A percentile compares a stretch with the other conserved stretches of the same genome.
Conservation (phyloP, 78 protist species). For the Fonticula alba region DNA sequence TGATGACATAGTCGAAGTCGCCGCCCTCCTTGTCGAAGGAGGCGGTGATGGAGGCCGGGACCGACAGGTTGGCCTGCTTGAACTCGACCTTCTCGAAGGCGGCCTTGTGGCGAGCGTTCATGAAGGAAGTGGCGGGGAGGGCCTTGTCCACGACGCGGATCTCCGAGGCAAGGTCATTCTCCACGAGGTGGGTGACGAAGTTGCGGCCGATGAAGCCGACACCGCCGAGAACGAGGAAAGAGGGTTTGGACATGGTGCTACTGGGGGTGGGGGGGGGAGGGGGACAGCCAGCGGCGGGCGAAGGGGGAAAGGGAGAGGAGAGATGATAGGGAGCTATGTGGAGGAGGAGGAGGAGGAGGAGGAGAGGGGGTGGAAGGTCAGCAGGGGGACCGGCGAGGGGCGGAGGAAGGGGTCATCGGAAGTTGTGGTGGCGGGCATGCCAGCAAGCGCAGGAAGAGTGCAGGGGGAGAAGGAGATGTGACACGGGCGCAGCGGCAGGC, state of each 20-base stretch:
- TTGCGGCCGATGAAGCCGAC: conserved; percentile 80
- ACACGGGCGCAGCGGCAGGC: too few relatives aligned
- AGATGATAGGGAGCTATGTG: too few relatives aligned
- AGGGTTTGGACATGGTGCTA: conserved; percentile 17
- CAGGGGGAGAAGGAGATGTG: too few relatives aligned
- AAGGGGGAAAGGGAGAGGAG: too few relatives aligned
- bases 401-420: too few relatives aligned
- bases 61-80: conserved; percentile 54
- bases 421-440: too few relatives aligned
- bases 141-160: conserved; percentile 76
- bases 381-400: too few relatives aligned
- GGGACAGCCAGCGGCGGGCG: neutral
- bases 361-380: too few relatives aligned
- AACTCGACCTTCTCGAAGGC: conserved; percentile 48
- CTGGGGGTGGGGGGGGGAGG: neutral
- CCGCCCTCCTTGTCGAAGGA: conserved; percentile 26
- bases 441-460: too few relatives aligned
- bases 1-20: conserved; percentile 51
- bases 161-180: conserved; percentile 23
- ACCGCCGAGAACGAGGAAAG: conserved; percentile 74
- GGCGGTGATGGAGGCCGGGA: conserved; percentile 20
- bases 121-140: conserved; percentile 53
- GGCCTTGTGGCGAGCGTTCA: conserved; percentile 20
- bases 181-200: conserved; percentile 53
- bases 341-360: too few relatives aligned